Evolutionary conservation across 306 rosid species (phyloP).

Genomic region (Acmispon strigosus): DNA sequence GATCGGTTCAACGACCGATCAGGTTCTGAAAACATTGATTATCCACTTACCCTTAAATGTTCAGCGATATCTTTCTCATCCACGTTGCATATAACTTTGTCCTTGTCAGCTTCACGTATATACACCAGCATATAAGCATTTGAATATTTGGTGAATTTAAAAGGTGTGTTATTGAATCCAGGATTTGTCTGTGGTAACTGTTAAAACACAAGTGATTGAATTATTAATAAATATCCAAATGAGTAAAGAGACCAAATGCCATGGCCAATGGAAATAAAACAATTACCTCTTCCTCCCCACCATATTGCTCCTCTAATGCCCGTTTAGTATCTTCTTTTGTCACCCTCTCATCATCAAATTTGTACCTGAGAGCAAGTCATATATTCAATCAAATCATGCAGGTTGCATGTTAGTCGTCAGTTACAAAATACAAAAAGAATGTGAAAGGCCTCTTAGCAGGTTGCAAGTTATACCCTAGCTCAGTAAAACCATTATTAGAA

Average conservation of each 20-base stretch:
- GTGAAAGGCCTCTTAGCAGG: background rate
- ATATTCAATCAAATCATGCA: slow-evolving; percentile 16
- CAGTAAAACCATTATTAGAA: background rate
- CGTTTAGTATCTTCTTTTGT: slow-evolving; percentile 93
- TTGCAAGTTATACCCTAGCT: background rate
- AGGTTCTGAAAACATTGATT: background rate
- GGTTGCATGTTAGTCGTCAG: background rate
- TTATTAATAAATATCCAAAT: slow-evolving; percentile 8
- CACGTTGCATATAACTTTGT: slow-evolving; percentile 90
- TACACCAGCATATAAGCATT: slow-evolving; percentile 99
- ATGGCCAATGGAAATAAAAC: slow-evolving; percentile 6
- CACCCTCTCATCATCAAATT: slow-evolving; percentile 95
- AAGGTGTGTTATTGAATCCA: slow-evolving; percentile 95
- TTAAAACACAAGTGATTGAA: slow-evolving; percentile 20
- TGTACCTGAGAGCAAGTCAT: slow-evolving; percentile 52
- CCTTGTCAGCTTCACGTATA: slow-evolving; percentile 96
- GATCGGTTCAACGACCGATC: no score
- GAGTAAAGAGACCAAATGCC: slow-evolving; percentile 9
- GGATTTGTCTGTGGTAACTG: slow-evolving; percentile 98
- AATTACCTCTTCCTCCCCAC: slow-evolving; percentile 97
- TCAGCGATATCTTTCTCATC: slow-evolving; percentile 99
- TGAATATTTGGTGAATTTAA: slow-evolving; percentile 93
- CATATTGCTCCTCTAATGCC: slow-evolving; percentile 98
- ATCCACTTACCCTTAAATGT: slow-evolving; percentile 79
- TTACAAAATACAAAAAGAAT: background rate